phyloP scores from a whole-genome alignment of 2,329 filamentous ascomycete genomes.

The Xylariaceae sp. region DNA sequence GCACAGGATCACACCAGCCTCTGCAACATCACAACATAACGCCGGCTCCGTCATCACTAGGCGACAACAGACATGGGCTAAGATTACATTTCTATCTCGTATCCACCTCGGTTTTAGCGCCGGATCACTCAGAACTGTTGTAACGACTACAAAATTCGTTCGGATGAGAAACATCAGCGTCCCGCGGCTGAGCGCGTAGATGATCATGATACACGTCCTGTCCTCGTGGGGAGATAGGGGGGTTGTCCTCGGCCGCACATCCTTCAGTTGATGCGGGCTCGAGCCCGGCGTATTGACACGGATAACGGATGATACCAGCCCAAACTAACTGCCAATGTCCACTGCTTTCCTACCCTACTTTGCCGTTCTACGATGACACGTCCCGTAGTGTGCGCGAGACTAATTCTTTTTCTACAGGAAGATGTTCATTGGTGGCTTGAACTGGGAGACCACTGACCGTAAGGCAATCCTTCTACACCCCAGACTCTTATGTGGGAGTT shows the following conservation, averaged over 20 bases:
- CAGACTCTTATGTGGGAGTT: background rate
- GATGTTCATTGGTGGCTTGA: slow-evolving; percentile 98
- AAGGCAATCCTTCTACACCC: slow-evolving; percentile 40
- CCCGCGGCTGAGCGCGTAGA: slow-evolving; percentile 22
- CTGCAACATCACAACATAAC: slow-evolving; percentile 7
- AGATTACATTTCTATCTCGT: slow-evolving; percentile 19
- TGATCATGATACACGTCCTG: slow-evolving; percentile 18
- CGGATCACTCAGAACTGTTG: slow-evolving; percentile 8
- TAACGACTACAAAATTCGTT: slow-evolving; percentile 13
- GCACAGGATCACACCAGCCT: slow-evolving; percentile 15
- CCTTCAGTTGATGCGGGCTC: slow-evolving; percentile 4
- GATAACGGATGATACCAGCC: slow-evolving; percentile 14
- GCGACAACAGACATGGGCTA: slow-evolving; percentile 18
- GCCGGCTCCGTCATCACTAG: slow-evolving; percentile 15
- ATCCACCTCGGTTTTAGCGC: slow-evolving; percentile 18
- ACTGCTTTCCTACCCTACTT: slow-evolving; percentile 8
- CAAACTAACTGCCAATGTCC: slow-evolving; percentile 13
- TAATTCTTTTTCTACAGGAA: slow-evolving; percentile 58
- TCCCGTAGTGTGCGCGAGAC: slow-evolving; percentile 15
- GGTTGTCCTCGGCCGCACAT: slow-evolving; percentile 13
- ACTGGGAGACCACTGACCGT: slow-evolving; percentile 99
- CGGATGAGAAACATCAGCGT: slow-evolving; percentile 13
- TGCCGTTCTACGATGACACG: slow-evolving; percentile 11
- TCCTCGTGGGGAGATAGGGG: slow-evolving; percentile 16
- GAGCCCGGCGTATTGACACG: slow-evolving; percentile 20